Evolutionary conservation across 305 asterid genomes (phyloP).

Genomic region (Rubia balearica): DNA sequence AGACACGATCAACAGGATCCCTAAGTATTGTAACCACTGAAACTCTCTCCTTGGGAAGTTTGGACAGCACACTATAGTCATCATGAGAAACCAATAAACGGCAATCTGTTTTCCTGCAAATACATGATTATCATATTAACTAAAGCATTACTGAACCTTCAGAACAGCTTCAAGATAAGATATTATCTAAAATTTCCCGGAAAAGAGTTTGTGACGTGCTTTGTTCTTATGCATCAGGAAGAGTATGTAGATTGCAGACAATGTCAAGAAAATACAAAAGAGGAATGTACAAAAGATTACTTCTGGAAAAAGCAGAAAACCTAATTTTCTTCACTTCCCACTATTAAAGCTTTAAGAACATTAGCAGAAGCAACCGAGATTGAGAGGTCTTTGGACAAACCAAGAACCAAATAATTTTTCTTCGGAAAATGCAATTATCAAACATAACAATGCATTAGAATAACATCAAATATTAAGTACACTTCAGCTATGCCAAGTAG

Average conservation of each 20-base stretch:
- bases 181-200: not conserved
- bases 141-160: not conserved
- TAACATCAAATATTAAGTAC: not conserved
- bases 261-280: not conserved
- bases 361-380: not conserved
- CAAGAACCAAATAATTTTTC: not conserved
- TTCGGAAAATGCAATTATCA: not conserved
- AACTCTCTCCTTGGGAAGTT: constrained; percentile 66
- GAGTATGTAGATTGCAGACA: not conserved
- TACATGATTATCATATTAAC: constrained; percentile 13
- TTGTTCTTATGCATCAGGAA: not conserved
- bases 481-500: not conserved
- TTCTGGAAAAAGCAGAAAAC: not conserved
- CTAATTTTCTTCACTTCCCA: not conserved
- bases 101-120: constrained; percentile 72
- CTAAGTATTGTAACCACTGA: constrained; percentile 89
- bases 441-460: not conserved
- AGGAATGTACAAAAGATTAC: not conserved
- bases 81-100: constrained; percentile 82
- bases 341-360: not conserved
- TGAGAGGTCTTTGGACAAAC: not conserved
- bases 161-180: not conserved
- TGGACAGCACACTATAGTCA: constrained; percentile 85
- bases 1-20: constrained; percentile 88
- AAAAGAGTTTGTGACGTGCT: not conserved